Conservation (phyloP, 345 rosid species). For the Salix koriyanagi region DNA sequence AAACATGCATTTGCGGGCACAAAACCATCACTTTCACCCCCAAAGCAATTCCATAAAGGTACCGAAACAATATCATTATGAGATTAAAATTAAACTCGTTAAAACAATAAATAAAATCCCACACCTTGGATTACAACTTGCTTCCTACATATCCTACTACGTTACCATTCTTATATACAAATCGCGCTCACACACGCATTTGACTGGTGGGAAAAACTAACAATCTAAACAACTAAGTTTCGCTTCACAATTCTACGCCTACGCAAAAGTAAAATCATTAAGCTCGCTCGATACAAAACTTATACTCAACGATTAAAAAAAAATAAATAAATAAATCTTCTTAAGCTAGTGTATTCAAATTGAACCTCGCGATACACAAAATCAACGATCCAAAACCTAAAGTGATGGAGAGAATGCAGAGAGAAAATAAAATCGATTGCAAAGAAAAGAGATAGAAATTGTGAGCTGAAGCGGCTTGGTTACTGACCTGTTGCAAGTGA, state of each 20-base stretch:
- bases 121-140: neutral
- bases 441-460: neutral
- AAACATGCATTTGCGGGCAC: neutral
- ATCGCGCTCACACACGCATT: no score
- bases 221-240: neutral
- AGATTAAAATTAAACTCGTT: neutral
- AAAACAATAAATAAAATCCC: neutral
- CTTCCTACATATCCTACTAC: no score
- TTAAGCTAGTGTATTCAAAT: neutral
- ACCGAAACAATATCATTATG: neutral
- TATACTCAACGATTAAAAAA: neutral
- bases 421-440: neutral
- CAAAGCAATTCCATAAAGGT: neutral
- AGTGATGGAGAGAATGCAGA: neutral
- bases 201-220: neutral
- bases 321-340: no score
- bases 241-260: neutral
- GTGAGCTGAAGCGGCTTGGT: neutral
- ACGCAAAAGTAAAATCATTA: neutral
- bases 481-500: neutral
- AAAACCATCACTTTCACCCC: neutral
- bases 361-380: neutral
- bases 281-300: neutral
- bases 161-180: no score
- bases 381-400: conserved; percentile 14